Base-by-base conservation (phyloP, 2,329 filamentous ascomycete species). In the Westerdykella ornata region DNA sequence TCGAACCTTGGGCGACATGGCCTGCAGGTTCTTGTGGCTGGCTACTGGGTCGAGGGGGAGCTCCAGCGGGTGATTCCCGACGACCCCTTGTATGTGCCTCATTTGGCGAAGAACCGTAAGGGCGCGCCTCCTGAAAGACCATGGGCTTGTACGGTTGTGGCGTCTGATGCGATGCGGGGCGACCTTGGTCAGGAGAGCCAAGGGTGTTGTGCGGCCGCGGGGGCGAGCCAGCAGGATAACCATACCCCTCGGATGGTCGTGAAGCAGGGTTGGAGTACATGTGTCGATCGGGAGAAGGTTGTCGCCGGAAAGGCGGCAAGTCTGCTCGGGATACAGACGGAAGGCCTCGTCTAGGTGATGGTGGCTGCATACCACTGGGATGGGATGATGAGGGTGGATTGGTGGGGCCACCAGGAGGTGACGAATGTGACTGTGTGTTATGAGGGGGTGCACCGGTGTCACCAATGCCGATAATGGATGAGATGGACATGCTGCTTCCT, bases 401-500 rank as follows among this genome's bases (percentile, higher is more conserved):
- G 19, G 57, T 53, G 37, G 62, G 51, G 41, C 46, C 46, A 19
- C 42, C 47, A 12, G 68, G 65, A 40, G 73, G 72, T 45, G 71
- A 70, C 50, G 73, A 70, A 44, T 76, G 70, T 37, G 71, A 66
- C 16, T 48, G 45, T 39, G 58, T 65, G 45, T 53, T 47, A 45
- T 59, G 59, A 34, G 46, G 39, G 62, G 63, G 38, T 65, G 61
- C 48, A 59, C 64, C 54, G 61, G 65, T 56, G 71, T 70, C 63
- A 73, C 72, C 60, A 65, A 63, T 71, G 44, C 81, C 82, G 45
- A 85, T 74, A 65, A 86, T 77, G 34, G 81, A 81, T n/a, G 80
- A 83, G 63, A 85, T 85, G 35, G 82, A 84, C 81, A 85, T 85
- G 66, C 78, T 81, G 56, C 77, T 77, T 39, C 75, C 75, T 11